These are phyloP conservation scores for Microthlaspi erraticum DNA, from an alignment of 345 rosid species.

Conservation along the genomic window DNA sequence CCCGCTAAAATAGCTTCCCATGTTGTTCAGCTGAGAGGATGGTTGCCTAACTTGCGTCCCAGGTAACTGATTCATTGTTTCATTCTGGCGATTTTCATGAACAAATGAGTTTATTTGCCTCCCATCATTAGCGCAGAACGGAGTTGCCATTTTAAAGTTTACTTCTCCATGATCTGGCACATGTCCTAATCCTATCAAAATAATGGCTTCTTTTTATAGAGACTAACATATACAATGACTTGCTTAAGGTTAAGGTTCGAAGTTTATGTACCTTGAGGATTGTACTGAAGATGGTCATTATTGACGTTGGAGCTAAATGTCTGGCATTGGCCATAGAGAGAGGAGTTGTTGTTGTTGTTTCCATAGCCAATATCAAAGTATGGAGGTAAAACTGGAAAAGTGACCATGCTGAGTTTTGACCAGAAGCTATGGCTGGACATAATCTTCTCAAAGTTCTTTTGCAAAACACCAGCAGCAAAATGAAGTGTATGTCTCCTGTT, in stretches of 20 bases:
- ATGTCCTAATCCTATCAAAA: constrained; percentile 8
- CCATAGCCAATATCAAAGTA: constrained; percentile 37
- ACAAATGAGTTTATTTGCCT: constrained; percentile 16
- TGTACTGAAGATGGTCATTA: not conserved
- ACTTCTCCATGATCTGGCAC: not conserved
- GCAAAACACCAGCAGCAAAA: constrained; percentile 54
- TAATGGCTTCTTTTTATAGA: not conserved
- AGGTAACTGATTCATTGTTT: not conserved
- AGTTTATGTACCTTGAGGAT: constrained; percentile 21
- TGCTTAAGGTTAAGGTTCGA: constrained; percentile 11
- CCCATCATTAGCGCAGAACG: not conserved
- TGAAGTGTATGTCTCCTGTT: constrained; percentile 60
- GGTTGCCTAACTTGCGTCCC: constrained; percentile 9
- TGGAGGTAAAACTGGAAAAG: constrained; percentile 47
- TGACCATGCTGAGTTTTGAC: constrained; percentile 36
- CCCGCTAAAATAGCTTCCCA: not conserved
- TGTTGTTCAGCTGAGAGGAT: not conserved
- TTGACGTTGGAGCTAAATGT: not conserved
- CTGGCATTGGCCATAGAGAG: not conserved
- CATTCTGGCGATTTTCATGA: not conserved
- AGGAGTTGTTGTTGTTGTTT: not conserved
- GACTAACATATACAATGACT: not conserved
- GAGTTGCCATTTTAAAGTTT: not conserved
- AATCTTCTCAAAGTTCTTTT: constrained; percentile 56
- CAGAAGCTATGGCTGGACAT: constrained; percentile 44